Conservation (phyloP, 202 grass and related monocot species). For the Carex arenaria region DNA sequence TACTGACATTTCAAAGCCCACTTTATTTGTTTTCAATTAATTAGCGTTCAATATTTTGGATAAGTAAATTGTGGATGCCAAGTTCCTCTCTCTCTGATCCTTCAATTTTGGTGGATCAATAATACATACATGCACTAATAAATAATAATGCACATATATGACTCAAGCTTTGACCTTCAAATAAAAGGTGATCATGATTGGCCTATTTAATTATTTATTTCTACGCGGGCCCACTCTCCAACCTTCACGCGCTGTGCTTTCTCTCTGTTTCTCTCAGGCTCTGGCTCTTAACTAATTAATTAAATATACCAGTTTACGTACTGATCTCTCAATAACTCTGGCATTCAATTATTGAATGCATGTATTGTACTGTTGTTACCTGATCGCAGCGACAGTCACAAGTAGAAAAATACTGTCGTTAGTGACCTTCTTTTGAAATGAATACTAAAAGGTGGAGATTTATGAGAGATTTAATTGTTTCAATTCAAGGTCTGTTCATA, state of each 20-base stretch:
- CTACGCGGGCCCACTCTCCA: background rate
- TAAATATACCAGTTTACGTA: background rate
- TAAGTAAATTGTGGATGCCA: slow-evolving; percentile 4
- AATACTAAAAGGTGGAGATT: no score
- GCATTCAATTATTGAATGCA: slow-evolving; percentile 11
- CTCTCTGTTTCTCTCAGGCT: background rate
- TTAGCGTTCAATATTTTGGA: background rate
- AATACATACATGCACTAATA: background rate
- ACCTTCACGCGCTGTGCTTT: background rate
- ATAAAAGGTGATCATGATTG: slow-evolving; percentile 7
- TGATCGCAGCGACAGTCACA: background rate
- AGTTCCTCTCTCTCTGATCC: background rate
- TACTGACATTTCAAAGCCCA: background rate
- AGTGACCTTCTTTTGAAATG: background rate
- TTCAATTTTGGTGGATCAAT: slow-evolving; percentile 9
- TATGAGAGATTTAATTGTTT: no score
- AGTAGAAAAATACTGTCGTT: background rate
- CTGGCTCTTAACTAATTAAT: background rate
- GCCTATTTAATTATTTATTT: background rate
- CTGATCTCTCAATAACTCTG: background rate
- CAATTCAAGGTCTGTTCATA: background rate
- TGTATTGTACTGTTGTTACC: background rate
- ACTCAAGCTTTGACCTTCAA: background rate
- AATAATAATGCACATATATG: slow-evolving; percentile 4
- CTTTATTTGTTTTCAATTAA: background rate